Evolutionary conservation across 2,329 filamentous ascomycete genomes (phyloP).

Genomic region (Hirsutella rhossiliensis): DNA sequence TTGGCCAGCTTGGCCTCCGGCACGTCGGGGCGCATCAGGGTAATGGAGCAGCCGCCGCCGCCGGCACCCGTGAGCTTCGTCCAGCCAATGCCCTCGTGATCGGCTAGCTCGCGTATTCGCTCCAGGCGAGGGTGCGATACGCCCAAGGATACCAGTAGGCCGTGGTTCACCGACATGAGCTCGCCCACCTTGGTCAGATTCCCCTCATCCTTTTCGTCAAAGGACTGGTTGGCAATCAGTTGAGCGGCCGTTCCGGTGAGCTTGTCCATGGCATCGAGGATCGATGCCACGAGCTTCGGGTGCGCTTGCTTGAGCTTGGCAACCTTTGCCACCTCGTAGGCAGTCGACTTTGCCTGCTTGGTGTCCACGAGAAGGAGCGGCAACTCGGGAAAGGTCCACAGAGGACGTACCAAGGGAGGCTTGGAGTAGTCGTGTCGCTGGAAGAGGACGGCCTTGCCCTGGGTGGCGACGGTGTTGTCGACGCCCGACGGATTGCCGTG

Average conservation of each 20-base stretch:
- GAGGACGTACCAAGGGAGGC: constrained; percentile 61
- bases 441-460: constrained; percentile 90
- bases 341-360: constrained; percentile 74
- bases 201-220: constrained; percentile 51
- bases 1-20: constrained; percentile 41
- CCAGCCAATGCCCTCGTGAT: constrained; percentile 85
- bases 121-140: constrained; percentile 93
- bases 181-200: constrained; percentile 68
- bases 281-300: constrained; percentile 64
- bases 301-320: constrained; percentile 57
- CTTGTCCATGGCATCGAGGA: constrained; percentile 76
- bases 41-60: constrained; percentile 91
- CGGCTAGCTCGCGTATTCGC: constrained; percentile 79
- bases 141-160: constrained; percentile 77
- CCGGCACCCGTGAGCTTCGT: constrained; percentile 95
- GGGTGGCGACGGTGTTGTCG: constrained; percentile 89
- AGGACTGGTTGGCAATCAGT: constrained; percentile 47
- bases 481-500: constrained; percentile 95
- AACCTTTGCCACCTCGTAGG: constrained; percentile 78
- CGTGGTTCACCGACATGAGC: constrained; percentile 88
- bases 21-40: constrained; percentile 62
- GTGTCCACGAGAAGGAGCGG: constrained; percentile 87
- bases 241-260: constrained; percentile 45
- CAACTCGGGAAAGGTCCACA: constrained; percentile 85
- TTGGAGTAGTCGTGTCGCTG: constrained; percentile 66